phyloP scores from a whole-genome alignment of 192 early-diverging fungal genomes.

The Polychytrium aggregatum region DNA sequence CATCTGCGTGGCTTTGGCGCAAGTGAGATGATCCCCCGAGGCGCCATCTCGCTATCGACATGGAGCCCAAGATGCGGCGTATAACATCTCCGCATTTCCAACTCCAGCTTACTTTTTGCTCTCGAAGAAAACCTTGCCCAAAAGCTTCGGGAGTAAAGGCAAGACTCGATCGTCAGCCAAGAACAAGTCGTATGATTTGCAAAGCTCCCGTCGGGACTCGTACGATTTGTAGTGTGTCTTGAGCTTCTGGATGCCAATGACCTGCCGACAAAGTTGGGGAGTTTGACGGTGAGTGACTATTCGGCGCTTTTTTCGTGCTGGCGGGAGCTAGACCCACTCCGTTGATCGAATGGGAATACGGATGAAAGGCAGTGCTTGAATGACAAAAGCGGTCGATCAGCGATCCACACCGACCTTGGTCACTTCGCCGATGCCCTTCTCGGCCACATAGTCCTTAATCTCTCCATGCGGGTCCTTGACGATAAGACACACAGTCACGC shows the following conservation, averaged over 20 bases:
- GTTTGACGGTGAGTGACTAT: too few species aligned
- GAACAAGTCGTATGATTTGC: slow-evolving; percentile 72
- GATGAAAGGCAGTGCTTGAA: not conserved
- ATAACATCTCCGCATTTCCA: too few species aligned
- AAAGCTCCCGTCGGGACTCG: slow-evolving; percentile 68
- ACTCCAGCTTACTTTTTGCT: slow-evolving; percentile 65
- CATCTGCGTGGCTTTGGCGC: too few species aligned
- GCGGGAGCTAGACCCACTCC: not conserved
- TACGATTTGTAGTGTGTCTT: slow-evolving; percentile 67
- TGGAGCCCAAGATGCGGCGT: too few species aligned
- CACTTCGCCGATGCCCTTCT: slow-evolving; percentile 50
- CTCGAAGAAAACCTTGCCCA: slow-evolving; percentile 76
- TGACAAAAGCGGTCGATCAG: too few species aligned
- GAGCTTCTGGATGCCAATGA: slow-evolving; percentile 68
- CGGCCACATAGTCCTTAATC: slow-evolving; percentile 60
- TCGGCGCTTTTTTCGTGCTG: too few species aligned
- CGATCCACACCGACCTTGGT: slow-evolving; percentile 36
- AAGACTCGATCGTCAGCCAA: slow-evolving; percentile 77
- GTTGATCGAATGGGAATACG: not conserved
- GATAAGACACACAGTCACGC: slow-evolving; percentile 74
- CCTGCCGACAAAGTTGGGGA: slow-evolving; percentile 48
- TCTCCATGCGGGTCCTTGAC: slow-evolving; percentile 74
- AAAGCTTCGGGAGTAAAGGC: slow-evolving; percentile 55
- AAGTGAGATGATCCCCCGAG: too few species aligned
- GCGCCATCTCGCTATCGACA: too few species aligned